A percentile compares a stretch with the other conserved stretches of the same genome.
Evolutionary conservation across 1,284 basidiomycete species (phyloP).

Genomic region (Gomphus sp.): DNA sequence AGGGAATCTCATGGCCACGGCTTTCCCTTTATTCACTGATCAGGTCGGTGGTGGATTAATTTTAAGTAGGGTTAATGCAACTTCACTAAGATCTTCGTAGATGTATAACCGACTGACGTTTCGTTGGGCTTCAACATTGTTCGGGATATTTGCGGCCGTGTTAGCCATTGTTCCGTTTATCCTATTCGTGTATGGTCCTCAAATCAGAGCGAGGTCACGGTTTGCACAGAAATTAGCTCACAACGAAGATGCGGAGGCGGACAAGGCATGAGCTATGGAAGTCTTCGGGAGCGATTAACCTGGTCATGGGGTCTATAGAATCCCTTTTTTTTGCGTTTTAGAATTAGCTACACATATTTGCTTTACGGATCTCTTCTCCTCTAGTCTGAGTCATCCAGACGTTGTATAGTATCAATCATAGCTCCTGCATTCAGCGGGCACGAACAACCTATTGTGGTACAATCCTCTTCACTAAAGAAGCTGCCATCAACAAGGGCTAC

Average conservation of each 20-base stretch:
- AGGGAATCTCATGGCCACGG: constrained; percentile 51
- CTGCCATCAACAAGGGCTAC: too few relatives aligned
- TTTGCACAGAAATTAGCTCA: constrained; percentile 40
- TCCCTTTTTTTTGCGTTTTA: too few relatives aligned
- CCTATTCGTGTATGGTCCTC: constrained; percentile 52
- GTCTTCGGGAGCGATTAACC: too few relatives aligned
- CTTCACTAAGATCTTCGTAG: not conserved
- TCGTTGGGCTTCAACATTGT: constrained; percentile 64
- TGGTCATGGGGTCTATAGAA: too few relatives aligned
- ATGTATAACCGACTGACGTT: constrained; percentile 55
- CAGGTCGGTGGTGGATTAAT: constrained; percentile 20
- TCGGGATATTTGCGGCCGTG: constrained; percentile 48
- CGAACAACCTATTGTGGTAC: too few relatives aligned
- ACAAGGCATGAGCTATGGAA: not conserved
- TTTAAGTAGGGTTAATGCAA: not conserved
- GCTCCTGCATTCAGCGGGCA: too few relatives aligned
- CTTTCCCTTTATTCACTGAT: constrained; percentile 56
- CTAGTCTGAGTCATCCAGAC: too few relatives aligned
- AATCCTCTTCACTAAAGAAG: too few relatives aligned
- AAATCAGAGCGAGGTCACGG: constrained; percentile 51
- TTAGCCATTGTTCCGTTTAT: constrained; percentile 60
- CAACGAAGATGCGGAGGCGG: not conserved
- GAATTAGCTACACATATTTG: too few relatives aligned
- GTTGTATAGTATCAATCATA: too few relatives aligned
- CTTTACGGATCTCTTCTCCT: too few relatives aligned